These are phyloP conservation scores for Akanthomyces uredinophilus DNA, from an alignment of 2,329 filamentous ascomycete genomes.

Conservation along the genomic window DNA sequence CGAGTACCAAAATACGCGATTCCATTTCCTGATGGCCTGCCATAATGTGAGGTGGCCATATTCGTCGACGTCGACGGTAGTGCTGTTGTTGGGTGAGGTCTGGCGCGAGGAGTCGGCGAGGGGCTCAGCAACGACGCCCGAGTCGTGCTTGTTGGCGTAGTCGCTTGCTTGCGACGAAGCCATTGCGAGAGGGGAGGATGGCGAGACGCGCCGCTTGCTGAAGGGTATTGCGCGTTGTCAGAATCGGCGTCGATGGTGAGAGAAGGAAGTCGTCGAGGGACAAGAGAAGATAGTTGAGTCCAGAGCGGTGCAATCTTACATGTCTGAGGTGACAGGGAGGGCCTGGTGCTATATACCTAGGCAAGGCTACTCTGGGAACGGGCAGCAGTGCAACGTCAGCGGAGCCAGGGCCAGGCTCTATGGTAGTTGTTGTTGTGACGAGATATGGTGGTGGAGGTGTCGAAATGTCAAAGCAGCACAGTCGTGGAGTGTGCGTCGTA, in stretches of 20 bases:
- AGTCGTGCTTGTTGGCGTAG: neutral
- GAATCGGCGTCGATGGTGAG: neutral
- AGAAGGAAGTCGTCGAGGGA: neutral
- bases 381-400: neutral
- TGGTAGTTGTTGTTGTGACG: neutral
- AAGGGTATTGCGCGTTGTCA: neutral
- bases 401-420: neutral
- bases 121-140: neutral
- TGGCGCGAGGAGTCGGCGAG: neutral
- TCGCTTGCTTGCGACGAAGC: neutral
- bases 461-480: neutral
- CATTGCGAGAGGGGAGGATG: neutral
- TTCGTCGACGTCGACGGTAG: slow-evolving; percentile 3
- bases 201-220: neutral
- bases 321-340: neutral
- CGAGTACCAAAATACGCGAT: slow-evolving; percentile 22
- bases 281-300: neutral
- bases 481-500: neutral
- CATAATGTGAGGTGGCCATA: slow-evolving; percentile 14
- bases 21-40: slow-evolving; percentile 24
- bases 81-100: neutral
- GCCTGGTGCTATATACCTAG: slow-evolving; percentile 1
- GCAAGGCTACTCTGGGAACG: neutral
- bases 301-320: neutral
- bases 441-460: neutral